phyloP scores from a whole-genome alignment of 2,329 filamentous ascomycete genomes.

The Aspergillus fischeri region DNA sequence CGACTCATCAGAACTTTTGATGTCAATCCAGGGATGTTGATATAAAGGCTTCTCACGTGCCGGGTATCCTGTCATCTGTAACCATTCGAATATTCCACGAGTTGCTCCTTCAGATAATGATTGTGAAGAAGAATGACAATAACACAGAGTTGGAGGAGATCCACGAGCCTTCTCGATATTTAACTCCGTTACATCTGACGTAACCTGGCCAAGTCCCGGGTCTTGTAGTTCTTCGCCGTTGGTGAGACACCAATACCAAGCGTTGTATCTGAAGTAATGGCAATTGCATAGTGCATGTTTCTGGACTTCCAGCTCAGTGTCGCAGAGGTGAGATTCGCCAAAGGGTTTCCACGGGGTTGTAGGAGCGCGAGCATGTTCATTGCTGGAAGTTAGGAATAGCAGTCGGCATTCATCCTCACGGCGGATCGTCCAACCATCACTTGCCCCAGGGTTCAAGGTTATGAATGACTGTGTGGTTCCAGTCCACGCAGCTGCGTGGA shows the following conservation, averaged over 20 bases:
- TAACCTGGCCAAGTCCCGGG: not conserved
- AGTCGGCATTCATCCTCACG: conserved; percentile 21
- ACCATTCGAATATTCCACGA: conserved; percentile 19
- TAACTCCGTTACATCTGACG: not conserved
- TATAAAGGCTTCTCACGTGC: conserved; percentile 13
- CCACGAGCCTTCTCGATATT: not conserved
- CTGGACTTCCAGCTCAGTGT: conserved; percentile 15
- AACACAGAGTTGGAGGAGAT: not conserved
- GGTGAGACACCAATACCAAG: conserved; percentile 17
- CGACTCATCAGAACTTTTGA: conserved; percentile 12
- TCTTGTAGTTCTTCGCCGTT: conserved; percentile 5
- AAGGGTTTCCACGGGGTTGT: conserved; percentile 21
- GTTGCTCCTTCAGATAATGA: conserved; percentile 11
- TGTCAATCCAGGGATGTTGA: conserved; percentile 18
- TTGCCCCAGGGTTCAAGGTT: conserved; percentile 3
- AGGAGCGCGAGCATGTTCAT: conserved; percentile 12
- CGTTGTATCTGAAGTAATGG: conserved; percentile 19
- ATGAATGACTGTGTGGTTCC: conserved; percentile 15
- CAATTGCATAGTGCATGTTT: conserved; percentile 15
- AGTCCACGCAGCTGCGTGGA: conserved; percentile 18
- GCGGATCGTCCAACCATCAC: conserved; percentile 5
- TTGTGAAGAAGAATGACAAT: conserved; percentile 2
- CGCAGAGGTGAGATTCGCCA: conserved; percentile 11
- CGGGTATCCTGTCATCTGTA: conserved; percentile 19
- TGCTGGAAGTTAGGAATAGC: conserved; percentile 14